Conservation (phyloP, 139 green algal species). For the Tetradesmus lagerheimii region DNA sequence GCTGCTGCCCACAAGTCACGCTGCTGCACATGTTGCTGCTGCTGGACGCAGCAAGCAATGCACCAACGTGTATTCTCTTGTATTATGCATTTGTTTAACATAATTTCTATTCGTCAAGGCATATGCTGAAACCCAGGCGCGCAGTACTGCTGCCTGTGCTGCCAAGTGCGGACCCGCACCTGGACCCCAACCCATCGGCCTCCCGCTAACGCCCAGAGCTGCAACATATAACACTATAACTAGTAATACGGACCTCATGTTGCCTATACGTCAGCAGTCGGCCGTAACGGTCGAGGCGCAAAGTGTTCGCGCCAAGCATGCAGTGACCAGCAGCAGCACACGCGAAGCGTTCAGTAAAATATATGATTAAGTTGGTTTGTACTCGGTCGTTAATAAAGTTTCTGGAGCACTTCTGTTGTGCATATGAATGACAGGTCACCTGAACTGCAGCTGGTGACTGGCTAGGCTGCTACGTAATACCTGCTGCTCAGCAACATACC, state of each 20-base stretch:
- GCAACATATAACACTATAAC: not conserved
- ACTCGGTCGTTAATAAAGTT: no score
- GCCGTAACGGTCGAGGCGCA: not conserved
- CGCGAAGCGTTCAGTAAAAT: not conserved
- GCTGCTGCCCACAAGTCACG: not conserved
- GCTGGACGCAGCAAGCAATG: no score
- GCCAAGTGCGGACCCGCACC: not conserved
- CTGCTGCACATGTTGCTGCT: no score
- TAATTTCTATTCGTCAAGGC: no score
- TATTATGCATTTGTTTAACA: no score
- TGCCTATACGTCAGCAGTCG: not conserved
- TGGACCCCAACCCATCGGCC: not conserved
- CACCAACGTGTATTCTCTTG: no score
- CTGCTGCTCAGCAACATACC: no score
- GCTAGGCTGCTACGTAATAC: no score
- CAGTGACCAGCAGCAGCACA: not conserved
- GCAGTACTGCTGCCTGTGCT: not conserved
- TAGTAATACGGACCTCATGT: not conserved
- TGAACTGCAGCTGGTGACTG: not conserved
- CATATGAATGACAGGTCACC: not conserved
- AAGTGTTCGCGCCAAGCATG: not conserved
- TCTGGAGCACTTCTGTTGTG: no score
- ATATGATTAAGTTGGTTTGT: no score
- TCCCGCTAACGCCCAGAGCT: not conserved
- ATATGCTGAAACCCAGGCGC: no score